phyloP scores from a whole-genome alignment of 345 rosid species.

The Barbarea vulgaris region DNA sequence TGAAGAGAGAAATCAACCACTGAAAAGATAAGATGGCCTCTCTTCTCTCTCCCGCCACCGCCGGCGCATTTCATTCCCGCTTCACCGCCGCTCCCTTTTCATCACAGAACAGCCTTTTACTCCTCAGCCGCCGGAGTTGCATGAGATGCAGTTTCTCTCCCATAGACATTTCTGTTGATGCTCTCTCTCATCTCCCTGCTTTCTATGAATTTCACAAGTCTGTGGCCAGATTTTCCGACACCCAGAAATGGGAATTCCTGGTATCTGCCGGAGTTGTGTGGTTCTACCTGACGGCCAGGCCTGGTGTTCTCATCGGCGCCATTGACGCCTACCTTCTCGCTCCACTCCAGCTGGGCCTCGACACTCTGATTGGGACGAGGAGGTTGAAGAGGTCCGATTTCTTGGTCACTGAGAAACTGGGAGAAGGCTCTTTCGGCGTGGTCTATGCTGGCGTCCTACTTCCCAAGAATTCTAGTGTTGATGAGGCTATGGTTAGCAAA shows the following conservation, averaged over 20 bases:
- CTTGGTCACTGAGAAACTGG: slow-evolving; percentile 69
- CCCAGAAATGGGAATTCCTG: slow-evolving; percentile 66
- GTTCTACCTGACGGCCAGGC: slow-evolving; percentile 90
- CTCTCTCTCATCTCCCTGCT: slow-evolving; percentile 54
- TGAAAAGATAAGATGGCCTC: slow-evolving; percentile 53
- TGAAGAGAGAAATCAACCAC: background rate
- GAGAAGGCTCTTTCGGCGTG: slow-evolving; percentile 94
- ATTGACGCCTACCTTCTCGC: slow-evolving; percentile 84
- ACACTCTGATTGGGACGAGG: slow-evolving; percentile 71
- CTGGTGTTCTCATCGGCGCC: slow-evolving; percentile 89
- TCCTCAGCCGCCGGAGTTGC: slow-evolving; percentile 17
- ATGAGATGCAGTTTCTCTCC: slow-evolving; percentile 54
- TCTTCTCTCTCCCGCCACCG: slow-evolving; percentile 51
- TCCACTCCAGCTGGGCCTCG: slow-evolving; percentile 75
- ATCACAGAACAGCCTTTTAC: slow-evolving; percentile 7
- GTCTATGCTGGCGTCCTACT: slow-evolving; percentile 79
- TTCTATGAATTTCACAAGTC: slow-evolving; percentile 52
- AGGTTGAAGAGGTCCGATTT: slow-evolving; percentile 72
- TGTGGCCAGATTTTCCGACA: slow-evolving; percentile 51
- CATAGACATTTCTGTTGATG: slow-evolving; percentile 32
- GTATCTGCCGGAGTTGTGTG: slow-evolving; percentile 62
- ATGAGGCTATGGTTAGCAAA: slow-evolving; percentile 47
- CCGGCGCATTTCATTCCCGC: slow-evolving; percentile 35
- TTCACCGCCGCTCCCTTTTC: slow-evolving; percentile 37
- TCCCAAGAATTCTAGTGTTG: slow-evolving; percentile 56